phyloP scores from a whole-genome alignment of 495 filamentous ascomycete species.

The Niebla homalea region DNA sequence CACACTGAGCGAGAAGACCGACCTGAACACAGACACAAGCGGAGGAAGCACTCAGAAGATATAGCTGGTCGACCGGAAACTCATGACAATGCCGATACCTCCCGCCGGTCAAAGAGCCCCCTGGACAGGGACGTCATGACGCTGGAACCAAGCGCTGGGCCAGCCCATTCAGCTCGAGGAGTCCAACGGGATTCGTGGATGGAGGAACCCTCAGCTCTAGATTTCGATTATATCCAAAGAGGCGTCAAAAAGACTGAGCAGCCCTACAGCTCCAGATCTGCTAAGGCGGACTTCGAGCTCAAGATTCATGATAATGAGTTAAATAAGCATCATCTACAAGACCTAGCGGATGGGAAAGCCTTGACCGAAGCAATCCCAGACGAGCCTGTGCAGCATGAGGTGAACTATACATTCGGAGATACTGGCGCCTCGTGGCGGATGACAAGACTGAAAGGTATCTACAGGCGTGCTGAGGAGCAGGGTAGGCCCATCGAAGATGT shows the following conservation, averaged over 20 bases:
- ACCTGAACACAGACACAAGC: constrained; percentile 41
- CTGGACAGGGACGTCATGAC: neutral
- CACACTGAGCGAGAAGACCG: constrained; percentile 27
- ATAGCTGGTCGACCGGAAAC: neutral
- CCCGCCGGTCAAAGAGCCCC: neutral
- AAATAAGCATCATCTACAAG: constrained; percentile 53
- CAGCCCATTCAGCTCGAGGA: constrained; percentile 26
- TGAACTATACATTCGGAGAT: constrained; percentile 83
- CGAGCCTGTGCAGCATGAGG: constrained; percentile 44
- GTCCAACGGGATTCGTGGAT: constrained; percentile 74
- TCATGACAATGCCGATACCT: neutral
- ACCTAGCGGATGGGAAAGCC: constrained; percentile 43
- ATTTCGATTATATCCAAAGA: constrained; percentile 74
- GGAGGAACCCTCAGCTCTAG: constrained; percentile 68
- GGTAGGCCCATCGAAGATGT: constrained; percentile 62
- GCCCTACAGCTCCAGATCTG: constrained; percentile 28
- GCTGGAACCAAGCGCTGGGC: constrained; percentile 21
- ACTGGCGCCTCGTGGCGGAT: constrained; percentile 85
- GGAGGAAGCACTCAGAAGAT: constrained; percentile 35
- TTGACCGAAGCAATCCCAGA: constrained; percentile 35
- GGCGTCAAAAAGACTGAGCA: constrained; percentile 39
- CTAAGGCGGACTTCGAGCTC: constrained; percentile 55
- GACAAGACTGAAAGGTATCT: constrained; percentile 81
- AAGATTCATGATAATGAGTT: constrained; percentile 72
- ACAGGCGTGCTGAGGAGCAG: constrained; percentile 62